Evolutionary conservation across 805 yeast species (phyloP), one percentile per base, ranked within the genome.

Genomic region (Pichia scutulata): DNA sequence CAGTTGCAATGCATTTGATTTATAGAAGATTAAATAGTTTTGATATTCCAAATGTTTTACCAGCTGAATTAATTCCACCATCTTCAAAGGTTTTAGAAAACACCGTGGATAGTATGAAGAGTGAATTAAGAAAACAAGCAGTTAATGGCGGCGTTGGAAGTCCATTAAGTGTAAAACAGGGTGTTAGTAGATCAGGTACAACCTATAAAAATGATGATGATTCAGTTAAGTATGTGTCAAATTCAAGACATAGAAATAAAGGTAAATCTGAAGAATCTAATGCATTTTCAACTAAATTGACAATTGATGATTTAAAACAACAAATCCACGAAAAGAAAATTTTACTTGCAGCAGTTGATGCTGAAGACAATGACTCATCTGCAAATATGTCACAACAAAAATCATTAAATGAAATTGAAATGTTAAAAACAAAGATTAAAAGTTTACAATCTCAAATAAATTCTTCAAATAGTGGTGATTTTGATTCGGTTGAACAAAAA

Each of bases 1-100:
- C 96, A 0, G 89, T 93, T 36, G 97, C 98, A 30, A 93, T 92
- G 98, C 97, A 95, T 73, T 74, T 92, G 52, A 92, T 92, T 42
- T 92, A 93, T 69, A 80, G 97, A 65, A 78, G 92, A 55, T 71
- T 92, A 63, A 90, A 89, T 62, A 97, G 97, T 2, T 81, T 79
- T 55, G 88, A 85, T n/a, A 69, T 93, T 46, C 99, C 99, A 23
- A 63, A 74, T 44, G 72, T 81, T 49, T 75, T 92, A 48, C 98
- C 98, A 3, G 89, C 95, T 2, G 95, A 89, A 62, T 76, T 92
- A 55, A 71, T 89, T 28, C 98, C 99, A 8, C 95, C 96, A 2
- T 85, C 95, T 8, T 77, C 85, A 39, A 80, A 82, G 59, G 75
- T 85, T 52, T 70, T 93, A 52, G 84, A 86, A 55, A 88, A 83